phyloP scores from a whole-genome alignment of 108 stramenopile genomes.

The Skeletonema marinoi region DNA sequence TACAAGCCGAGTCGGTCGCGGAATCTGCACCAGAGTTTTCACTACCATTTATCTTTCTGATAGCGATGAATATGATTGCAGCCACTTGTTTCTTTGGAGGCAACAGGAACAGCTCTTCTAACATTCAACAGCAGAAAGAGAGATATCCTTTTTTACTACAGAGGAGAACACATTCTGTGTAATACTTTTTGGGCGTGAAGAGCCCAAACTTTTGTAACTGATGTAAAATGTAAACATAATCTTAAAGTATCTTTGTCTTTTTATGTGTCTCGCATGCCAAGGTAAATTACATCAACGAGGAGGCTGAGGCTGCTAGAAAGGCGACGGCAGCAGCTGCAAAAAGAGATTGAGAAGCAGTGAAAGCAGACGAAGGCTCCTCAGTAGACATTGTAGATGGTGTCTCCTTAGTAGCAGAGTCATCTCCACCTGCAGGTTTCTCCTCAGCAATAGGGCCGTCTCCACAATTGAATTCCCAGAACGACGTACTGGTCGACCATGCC shows the following conservation, averaged over 20 bases:
- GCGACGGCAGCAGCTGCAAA: background rate
- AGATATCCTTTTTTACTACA: too few relatives aligned
- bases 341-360: background rate
- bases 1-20: background rate
- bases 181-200: background rate
- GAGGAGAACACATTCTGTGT: too few relatives aligned
- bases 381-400: background rate
- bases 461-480: conserved; percentile 56
- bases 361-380: background rate
- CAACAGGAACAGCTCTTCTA: background rate
- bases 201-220: background rate
- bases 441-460: background rate
- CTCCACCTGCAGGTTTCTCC: background rate
- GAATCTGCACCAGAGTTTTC: background rate
- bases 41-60: background rate
- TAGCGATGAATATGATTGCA: background rate
- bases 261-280: too few relatives aligned
- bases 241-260: background rate
- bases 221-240: background rate
- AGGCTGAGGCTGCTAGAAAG: background rate
- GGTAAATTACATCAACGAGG: background rate
- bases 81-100: conserved; percentile 1
- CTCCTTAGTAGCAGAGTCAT: background rate
- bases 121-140: background rate
- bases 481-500: conserved; percentile 36